Base-by-base conservation (phyloP, 768 basidiomycete species). In the Boletus vermiculosoides region DNA sequence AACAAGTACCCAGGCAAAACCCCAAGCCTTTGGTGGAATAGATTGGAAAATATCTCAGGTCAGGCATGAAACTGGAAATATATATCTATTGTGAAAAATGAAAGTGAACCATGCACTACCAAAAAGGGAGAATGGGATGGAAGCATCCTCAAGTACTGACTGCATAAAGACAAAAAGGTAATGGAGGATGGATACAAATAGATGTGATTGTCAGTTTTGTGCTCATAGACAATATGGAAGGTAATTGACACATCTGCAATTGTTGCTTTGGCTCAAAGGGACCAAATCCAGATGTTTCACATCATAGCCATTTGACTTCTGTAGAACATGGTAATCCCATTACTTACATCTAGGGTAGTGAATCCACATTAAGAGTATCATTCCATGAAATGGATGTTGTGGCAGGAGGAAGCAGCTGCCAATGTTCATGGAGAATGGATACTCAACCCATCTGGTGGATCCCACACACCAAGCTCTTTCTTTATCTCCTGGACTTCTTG, bases 401-500 rank as follows among this genome's bases (percentile, higher is more conserved):
- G 11, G 23, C 20, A 33, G 16, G 30, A 40, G 16, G 33, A 16
- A 31, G 48, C 15, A 15, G 16, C 10, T 37, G 2, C 10, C 7
- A 34, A 12, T 16, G 0, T 18, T 57, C 42, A 67, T 4, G 37
- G 9, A 46, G 52, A 47, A 47, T 45, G 52, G 11, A 70, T 66
- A 39, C 41, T 63, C 41, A 69, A 51, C 23, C 69, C 71, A 25
- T 40, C 39, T 11, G 94, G 93, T 13, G 93, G 88, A 62, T 92
- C 87, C 83, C 84, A 86, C 16, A 96, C 81, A 10, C 94, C 91
- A 22, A 97, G 76, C 67, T 97, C 93, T 59, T 75, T 80, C 75
- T 92, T 88, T 75, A 99, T 79, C 48, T 93, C 91, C 1, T 83
- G 84, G 1, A 96, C 71, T 58, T 89, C 80, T 72, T 92, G 86